Percentiles rank a stretch among this genome's conserved stretches.
Evolutionary conservation across 306 rosid species (phyloP).

Genomic region (Ochetophila trinervis): DNA sequence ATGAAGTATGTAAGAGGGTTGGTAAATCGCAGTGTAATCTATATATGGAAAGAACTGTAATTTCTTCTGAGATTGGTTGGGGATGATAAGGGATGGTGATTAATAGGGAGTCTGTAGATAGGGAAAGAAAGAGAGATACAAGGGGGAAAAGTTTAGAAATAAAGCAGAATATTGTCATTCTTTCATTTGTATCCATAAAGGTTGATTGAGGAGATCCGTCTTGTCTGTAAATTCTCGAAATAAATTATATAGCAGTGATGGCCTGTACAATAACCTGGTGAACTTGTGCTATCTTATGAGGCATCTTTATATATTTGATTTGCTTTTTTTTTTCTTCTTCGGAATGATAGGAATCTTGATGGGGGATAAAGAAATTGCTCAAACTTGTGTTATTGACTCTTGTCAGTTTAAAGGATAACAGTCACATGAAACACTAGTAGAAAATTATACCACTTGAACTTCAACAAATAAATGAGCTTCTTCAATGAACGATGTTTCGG

Average conservation of each 20-base stretch:
- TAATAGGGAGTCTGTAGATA: constrained; percentile 52
- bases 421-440: no score
- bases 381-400: no score
- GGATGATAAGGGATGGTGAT: constrained; percentile 18
- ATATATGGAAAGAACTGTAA: constrained; percentile 12
- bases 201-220: constrained; percentile 16
- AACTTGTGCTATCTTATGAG: not conserved
- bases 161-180: constrained; percentile 59
- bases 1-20: constrained; percentile 19
- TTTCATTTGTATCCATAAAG: constrained; percentile 59
- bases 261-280: constrained; percentile 24
- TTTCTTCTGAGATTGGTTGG: constrained; percentile 25
- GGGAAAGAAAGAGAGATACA: constrained; percentile 31
- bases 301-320: no score
- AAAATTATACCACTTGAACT: no score
- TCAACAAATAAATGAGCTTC: constrained; percentile 1
- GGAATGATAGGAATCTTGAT: no score
- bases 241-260: constrained; percentile 16
- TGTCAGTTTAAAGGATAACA: no score
- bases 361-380: no score
- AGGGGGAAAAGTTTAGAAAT: constrained; percentile 30
- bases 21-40: constrained; percentile 25
- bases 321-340: no score
- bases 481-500: not conserved
- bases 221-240: constrained; percentile 31